Evolutionary conservation across 176 grass and related monocot genomes (phyloP).

Genomic region (Oryza punctata): DNA sequence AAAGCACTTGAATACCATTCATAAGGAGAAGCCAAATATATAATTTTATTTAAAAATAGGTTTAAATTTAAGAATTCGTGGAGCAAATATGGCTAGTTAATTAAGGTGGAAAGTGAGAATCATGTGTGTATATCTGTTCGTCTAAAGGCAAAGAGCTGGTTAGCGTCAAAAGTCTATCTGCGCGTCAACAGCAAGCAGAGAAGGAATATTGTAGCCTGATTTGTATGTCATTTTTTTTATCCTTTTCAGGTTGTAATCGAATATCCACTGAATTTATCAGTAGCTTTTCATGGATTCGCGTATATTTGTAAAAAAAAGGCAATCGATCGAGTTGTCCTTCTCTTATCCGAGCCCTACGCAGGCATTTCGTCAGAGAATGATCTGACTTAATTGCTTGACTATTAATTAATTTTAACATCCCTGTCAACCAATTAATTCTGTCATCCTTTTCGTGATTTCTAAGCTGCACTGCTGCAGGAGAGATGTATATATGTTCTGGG

Average conservation of each 20-base stretch:
- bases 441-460: too few relatives aligned
- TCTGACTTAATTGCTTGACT: neutral
- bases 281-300: neutral
- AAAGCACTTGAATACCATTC: too few relatives aligned
- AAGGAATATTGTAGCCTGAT: neutral
- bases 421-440: neutral
- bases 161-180: neutral
- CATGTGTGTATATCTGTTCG: neutral
- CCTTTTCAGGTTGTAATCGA: neutral
- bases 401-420: neutral
- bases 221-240: neutral
- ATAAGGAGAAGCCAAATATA: too few relatives aligned
- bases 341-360: neutral
- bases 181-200: neutral
- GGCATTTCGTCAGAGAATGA: neutral
- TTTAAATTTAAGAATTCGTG: neutral
- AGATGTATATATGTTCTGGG: too few relatives aligned
- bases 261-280: neutral
- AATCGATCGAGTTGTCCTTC: neutral
- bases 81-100: neutral
- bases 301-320: neutral
- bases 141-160: neutral
- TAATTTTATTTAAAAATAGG: too few relatives aligned
- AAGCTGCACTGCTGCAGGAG: too few relatives aligned
- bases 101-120: neutral